These are phyloP conservation scores for Silene noctiflora DNA, from an alignment of 179 eudicot genomes.

Conservation along the genomic window DNA sequence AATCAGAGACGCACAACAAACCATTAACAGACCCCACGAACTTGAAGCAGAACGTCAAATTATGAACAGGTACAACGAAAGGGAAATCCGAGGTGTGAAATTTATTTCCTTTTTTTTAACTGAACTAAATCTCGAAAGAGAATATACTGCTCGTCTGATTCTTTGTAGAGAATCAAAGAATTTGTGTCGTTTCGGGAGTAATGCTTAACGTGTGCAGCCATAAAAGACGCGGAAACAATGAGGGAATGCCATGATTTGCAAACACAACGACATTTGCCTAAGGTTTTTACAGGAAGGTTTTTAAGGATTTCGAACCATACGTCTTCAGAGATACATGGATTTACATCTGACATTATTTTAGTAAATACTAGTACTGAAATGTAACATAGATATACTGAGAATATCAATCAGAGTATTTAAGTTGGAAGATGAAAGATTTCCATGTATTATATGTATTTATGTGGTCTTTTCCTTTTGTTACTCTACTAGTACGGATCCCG, in stretches of 20 bases:
- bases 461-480: too few relatives aligned
- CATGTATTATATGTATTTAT: too few relatives aligned
- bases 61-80: background rate
- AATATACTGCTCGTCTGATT: background rate
- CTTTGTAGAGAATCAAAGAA: background rate
- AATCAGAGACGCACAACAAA: constrained; percentile 7
- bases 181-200: constrained; percentile 3
- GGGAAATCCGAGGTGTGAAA: constrained; percentile 9
- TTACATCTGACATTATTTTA: background rate
- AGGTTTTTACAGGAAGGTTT: background rate
- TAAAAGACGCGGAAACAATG: constrained; percentile 14
- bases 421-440: too few relatives aligned
- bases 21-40: constrained; percentile 5
- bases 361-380: too few relatives aligned
- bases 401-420: too few relatives aligned
- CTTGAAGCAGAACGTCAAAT: background rate
- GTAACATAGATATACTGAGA: too few relatives aligned
- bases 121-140: background rate
- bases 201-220: constrained; percentile 7
- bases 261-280: constrained; percentile 19
- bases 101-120: background rate
- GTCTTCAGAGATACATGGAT: background rate
- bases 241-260: constrained; percentile 21
- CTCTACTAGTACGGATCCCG: too few relatives aligned
- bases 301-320: background rate